phyloP scores from a whole-genome alignment of 2,329 filamentous ascomycete species.

The Penicillium sp. region DNA sequence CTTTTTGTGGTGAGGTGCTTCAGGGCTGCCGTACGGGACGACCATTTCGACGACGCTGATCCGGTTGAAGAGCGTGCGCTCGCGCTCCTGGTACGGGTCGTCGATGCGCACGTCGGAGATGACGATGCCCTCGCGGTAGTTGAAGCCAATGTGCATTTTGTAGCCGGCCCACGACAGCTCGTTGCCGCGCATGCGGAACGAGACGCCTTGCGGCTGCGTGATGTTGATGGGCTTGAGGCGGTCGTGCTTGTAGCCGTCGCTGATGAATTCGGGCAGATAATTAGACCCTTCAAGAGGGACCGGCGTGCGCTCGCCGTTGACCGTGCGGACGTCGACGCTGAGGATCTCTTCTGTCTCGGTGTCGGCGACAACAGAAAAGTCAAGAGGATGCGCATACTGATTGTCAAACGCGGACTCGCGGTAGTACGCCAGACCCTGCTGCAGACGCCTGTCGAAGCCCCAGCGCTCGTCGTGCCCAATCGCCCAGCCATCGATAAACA shows the following conservation, averaged over 20 bases:
- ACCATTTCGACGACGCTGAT: constrained; percentile 92
- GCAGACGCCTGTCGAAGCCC: constrained; percentile 52
- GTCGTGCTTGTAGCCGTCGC: constrained; percentile 71
- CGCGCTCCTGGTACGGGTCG: constrained; percentile 59
- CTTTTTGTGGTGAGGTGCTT: constrained; percentile 45
- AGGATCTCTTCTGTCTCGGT: constrained; percentile 73
- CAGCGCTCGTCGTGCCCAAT: constrained; percentile 42
- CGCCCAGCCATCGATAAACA: constrained; percentile 74
- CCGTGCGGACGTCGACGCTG: constrained; percentile 75
- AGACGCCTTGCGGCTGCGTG: constrained; percentile 82
- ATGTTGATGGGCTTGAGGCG: constrained; percentile 81
- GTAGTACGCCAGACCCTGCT: constrained; percentile 56
- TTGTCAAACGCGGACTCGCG: constrained; percentile 64
- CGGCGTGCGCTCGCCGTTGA: constrained; percentile 70
- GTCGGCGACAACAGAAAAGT: constrained; percentile 91
- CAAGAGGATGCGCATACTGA: constrained; percentile 85
- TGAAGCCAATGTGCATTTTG: constrained; percentile 90
- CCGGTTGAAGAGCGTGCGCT: constrained; percentile 63
- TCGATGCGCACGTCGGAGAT: constrained; percentile 81
- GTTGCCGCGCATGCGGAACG: constrained; percentile 71
- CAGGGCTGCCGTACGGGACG: constrained; percentile 62
- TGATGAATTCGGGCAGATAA: constrained; percentile 66
- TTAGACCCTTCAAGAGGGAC: constrained; percentile 47
- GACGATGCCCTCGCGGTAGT: constrained; percentile 87
- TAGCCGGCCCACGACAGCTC: constrained; percentile 87